Conservation (phyloP, 768 basidiomycete genomes). For the Lentinus tigrinus region DNA sequence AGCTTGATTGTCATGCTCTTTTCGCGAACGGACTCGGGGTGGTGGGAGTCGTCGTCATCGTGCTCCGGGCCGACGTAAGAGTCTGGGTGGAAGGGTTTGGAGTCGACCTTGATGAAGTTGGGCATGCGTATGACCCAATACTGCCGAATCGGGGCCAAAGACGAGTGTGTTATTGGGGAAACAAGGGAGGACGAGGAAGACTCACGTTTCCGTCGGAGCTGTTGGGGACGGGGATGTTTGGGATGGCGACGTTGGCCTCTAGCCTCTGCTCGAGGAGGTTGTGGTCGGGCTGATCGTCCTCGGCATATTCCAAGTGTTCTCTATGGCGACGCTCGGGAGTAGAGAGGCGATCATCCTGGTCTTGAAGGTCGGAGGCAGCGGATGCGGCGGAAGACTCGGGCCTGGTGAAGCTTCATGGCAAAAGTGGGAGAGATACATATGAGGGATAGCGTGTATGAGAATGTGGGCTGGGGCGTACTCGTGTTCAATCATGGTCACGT, state of each 20-base stretch:
- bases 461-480: conserved; percentile 38
- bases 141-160: conserved; percentile 35
- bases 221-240: conserved; percentile 82
- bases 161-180: background rate
- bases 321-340: conserved; percentile 55
- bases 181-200: conserved; percentile 3
- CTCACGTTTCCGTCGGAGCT: conserved; percentile 82
- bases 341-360: conserved; percentile 61
- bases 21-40: conserved; percentile 63
- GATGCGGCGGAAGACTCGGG: conserved; percentile 25
- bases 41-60: conserved; percentile 61
- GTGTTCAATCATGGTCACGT: conserved; percentile 41
- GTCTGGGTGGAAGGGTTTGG: conserved; percentile 86
- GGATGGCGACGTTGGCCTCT: conserved; percentile 76
- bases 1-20: conserved; percentile 84
- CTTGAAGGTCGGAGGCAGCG: conserved; percentile 31
- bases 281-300: conserved; percentile 66
- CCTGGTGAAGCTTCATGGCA: too few species aligned
- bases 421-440: background rate
- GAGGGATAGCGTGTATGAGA: background rate
- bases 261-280: conserved; percentile 47
- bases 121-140: conserved; percentile 93
- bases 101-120: conserved; percentile 88
- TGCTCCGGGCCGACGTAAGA: conserved; percentile 83
- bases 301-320: conserved; percentile 71